Evolutionary conservation across 352 stramenopile genomes (phyloP).

Genomic region (Stramenopiles sp.): DNA sequence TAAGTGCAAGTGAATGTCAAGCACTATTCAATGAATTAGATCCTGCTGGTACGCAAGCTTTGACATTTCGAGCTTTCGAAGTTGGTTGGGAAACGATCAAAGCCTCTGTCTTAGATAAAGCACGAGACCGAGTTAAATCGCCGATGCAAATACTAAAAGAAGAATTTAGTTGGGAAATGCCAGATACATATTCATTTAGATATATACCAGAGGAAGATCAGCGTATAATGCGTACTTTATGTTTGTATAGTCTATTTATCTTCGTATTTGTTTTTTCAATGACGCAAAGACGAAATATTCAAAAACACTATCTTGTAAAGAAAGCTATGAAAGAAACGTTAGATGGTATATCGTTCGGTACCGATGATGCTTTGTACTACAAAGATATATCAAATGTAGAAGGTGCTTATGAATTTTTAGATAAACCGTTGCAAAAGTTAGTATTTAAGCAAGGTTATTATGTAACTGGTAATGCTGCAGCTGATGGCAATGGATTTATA

Average conservation of each 20-base stretch:
- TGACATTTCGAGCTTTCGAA: background rate
- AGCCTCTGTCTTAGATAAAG: background rate
- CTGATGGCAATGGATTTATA: background rate
- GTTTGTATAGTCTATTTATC: background rate
- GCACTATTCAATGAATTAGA: background rate
- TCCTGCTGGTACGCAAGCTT: background rate
- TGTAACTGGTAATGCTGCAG: background rate
- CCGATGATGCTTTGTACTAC: background rate
- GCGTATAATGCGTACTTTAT: background rate
- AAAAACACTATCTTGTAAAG: background rate
- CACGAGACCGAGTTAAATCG: background rate
- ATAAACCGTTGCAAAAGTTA: background rate
- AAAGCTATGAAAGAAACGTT: background rate
- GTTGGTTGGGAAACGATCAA: background rate
- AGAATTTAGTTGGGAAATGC: background rate
- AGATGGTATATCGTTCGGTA: background rate
- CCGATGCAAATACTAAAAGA: background rate
- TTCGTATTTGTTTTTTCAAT: background rate
- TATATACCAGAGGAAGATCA: background rate
- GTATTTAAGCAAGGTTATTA: background rate
- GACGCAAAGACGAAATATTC: background rate
- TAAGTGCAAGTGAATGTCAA: background rate
- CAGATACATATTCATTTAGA: background rate
- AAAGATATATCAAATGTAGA: background rate
- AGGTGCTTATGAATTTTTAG: background rate